phyloP scores from a whole-genome alignment of 2,329 filamentous ascomycete genomes.

The Arthrobotrys musiformis region DNA sequence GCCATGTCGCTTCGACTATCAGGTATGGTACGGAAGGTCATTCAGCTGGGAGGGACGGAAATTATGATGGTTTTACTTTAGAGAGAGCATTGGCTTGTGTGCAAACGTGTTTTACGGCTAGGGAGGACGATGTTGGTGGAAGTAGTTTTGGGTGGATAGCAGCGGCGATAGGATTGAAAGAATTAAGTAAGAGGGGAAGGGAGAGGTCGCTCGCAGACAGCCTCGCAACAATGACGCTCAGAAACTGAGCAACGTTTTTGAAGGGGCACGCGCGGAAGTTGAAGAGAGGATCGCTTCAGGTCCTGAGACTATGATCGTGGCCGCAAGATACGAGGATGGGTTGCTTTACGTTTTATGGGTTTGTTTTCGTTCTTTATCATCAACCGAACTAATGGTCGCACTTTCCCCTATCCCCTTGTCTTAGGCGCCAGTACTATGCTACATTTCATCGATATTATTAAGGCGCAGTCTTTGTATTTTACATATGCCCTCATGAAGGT shows the following conservation, averaged over 20 bases:
- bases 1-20: conserved; percentile 65
- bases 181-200: conserved; percentile 63
- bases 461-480: too few relatives aligned
- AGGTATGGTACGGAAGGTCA: conserved; percentile 62
- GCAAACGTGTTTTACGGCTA: conserved; percentile 59
- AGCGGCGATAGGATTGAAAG: conserved; percentile 66
- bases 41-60: conserved; percentile 22
- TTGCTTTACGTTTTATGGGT: too few relatives aligned
- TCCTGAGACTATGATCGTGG: too few relatives aligned
- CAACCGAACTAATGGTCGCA: too few relatives aligned
- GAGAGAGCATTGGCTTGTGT: conserved; percentile 65
- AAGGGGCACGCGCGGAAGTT: too few relatives aligned
- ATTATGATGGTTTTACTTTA: conserved; percentile 63
- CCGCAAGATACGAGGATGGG: too few relatives aligned
- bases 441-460: too few relatives aligned
- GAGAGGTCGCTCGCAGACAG: background rate
- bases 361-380: too few relatives aligned
- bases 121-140: conserved; percentile 60
- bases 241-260: background rate
- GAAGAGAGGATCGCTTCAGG: too few relatives aligned
- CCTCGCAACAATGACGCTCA: background rate
- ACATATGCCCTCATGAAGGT: too few relatives aligned
- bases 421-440: too few relatives aligned
- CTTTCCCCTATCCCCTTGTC: too few relatives aligned
- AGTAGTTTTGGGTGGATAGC: conserved; percentile 69